Evolutionary conservation across 2,329 filamentous ascomycete species (phyloP).

Genomic region (Pezicula rhizophila): DNA sequence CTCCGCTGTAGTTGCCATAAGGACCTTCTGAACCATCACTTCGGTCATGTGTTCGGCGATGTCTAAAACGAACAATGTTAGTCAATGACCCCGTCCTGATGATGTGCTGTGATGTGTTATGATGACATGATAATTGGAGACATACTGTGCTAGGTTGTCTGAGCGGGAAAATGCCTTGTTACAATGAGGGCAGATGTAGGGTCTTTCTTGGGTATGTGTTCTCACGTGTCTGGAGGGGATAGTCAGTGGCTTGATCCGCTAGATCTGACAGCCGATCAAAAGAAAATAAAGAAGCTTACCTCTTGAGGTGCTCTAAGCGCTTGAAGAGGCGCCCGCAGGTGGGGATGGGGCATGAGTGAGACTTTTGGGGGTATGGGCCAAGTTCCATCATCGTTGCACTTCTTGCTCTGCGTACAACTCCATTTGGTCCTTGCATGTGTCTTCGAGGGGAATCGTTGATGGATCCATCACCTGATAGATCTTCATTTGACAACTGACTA

Average conservation of each 20-base stretch:
- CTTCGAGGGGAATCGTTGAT: slow-evolving; percentile 54
- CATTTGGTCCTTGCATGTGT: slow-evolving; percentile 64
- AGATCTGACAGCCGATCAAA: slow-evolving; percentile 24
- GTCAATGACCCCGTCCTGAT: slow-evolving; percentile 9
- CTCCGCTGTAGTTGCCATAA: slow-evolving; percentile 54
- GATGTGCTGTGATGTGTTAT: slow-evolving; percentile 21
- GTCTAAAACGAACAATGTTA: slow-evolving; percentile 36
- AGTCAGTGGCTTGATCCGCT: slow-evolving; percentile 40
- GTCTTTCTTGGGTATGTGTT: slow-evolving; percentile 98
- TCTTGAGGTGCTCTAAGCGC: slow-evolving; percentile 97
- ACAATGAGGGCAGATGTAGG: slow-evolving; percentile 95
- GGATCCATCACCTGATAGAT: slow-evolving; percentile 52
- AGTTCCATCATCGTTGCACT: slow-evolving; percentile 96
- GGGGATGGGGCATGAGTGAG: slow-evolving; percentile 97
- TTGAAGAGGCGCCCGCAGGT: slow-evolving; percentile 97
- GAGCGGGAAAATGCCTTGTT: slow-evolving; percentile 98
- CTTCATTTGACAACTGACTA: slow-evolving; percentile 55
- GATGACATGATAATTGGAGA: slow-evolving; percentile 28
- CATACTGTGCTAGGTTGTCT: slow-evolving; percentile 97
- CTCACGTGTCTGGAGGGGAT: slow-evolving; percentile 77
- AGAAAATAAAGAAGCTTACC: slow-evolving; percentile 58
- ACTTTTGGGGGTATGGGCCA: slow-evolving; percentile 94
- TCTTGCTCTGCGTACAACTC: slow-evolving; percentile 80
- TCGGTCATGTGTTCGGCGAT: slow-evolving; percentile 77
- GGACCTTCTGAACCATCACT: slow-evolving; percentile 59